Evolutionary conservation across 139 green algal species (phyloP).

Genomic region (Choricystis sp.): DNA sequence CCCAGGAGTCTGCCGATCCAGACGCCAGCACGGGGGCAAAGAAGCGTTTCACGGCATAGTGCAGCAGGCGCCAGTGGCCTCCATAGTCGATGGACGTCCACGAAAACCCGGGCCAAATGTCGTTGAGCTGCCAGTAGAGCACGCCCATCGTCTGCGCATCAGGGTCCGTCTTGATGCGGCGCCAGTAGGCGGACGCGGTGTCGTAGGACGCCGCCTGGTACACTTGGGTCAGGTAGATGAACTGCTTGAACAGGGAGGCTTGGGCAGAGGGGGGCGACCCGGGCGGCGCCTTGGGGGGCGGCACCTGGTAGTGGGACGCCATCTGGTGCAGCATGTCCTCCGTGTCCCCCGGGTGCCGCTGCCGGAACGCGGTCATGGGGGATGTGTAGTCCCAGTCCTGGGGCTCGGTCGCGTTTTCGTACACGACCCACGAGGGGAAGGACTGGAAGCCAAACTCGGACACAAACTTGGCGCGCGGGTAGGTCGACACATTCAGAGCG

Average conservation of each 20-base stretch:
- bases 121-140: constrained; percentile 72
- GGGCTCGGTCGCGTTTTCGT: constrained; percentile 10
- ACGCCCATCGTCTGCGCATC: constrained; percentile 45
- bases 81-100: constrained; percentile 44
- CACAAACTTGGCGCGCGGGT: constrained; percentile 42
- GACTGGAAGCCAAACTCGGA: constrained; percentile 48
- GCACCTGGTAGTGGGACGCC: constrained; percentile 31
- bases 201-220: constrained; percentile 58
- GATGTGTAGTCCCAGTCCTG: constrained; percentile 24
- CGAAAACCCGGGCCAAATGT: constrained; percentile 52
- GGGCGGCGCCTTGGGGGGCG: constrained; percentile 1
- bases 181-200: constrained; percentile 36
- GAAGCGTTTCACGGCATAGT: constrained; percentile 25
- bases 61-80: constrained; percentile 41
- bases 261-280: neutral
- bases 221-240: constrained; percentile 39
- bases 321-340: constrained; percentile 39
- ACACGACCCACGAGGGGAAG: constrained; percentile 23
- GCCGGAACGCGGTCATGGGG: constrained; percentile 30
- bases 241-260: constrained; percentile 3
- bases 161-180: constrained; percentile 28
- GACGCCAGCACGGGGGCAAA: constrained; percentile 22
- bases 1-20: neutral
- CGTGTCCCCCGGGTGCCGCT: constrained; percentile 46
- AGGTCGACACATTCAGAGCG: constrained; percentile 21